Conservation (phyloP, 495 filamentous ascomycete genomes). For the Trichoderma gamsii region DNA sequence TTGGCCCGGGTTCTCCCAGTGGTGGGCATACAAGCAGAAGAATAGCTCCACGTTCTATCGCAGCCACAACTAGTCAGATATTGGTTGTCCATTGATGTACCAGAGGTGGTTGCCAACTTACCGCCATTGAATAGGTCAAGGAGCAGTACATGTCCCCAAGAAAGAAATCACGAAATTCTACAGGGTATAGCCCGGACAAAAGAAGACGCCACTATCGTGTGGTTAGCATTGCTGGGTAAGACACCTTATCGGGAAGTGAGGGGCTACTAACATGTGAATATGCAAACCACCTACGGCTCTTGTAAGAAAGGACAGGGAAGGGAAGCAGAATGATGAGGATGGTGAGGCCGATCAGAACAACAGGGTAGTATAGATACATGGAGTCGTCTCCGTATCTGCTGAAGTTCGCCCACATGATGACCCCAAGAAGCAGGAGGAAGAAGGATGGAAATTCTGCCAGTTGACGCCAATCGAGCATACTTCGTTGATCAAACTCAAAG, state of each 20-base stretch:
- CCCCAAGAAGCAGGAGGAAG: constrained; percentile 69
- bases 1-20: constrained; percentile 61
- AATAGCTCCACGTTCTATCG: constrained; percentile 79
- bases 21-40: constrained; percentile 80
- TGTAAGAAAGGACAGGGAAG: constrained; percentile 64
- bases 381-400: constrained; percentile 52
- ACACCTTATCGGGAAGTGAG: neutral
- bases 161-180: constrained; percentile 97
- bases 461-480: constrained; percentile 83
- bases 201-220: constrained; percentile 67
- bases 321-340: constrained; percentile 68
- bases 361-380: constrained; percentile 82
- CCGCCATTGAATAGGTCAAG: constrained; percentile 78
- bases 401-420: constrained; percentile 87
- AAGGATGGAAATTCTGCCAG: constrained; percentile 76
- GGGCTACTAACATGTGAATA: constrained; percentile 66
- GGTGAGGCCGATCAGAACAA: constrained; percentile 67
- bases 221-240: constrained; percentile 17
- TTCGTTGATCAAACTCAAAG: constrained; percentile 87
- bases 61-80: neutral
- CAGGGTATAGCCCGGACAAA: constrained; percentile 79
- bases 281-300: constrained; percentile 72
- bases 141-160: constrained; percentile 97
- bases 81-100: neutral
- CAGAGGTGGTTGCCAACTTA: constrained; percentile 41